Base-by-base conservation (phyloP, 371 early-diverging fungal genomes). In the Mucor indicus region DNA sequence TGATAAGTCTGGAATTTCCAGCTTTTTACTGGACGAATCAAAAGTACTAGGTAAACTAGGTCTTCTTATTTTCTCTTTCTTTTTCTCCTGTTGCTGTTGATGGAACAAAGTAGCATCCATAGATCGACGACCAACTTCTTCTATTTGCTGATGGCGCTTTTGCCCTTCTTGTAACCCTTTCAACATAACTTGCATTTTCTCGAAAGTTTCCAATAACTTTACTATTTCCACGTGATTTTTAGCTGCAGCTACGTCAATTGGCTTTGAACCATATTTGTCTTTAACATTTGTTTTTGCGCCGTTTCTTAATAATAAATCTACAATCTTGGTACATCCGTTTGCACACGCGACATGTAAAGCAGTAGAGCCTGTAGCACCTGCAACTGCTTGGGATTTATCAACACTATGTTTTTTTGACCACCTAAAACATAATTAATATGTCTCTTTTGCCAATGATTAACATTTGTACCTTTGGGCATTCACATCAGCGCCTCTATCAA, bases 321-420 rank as follows among this genome's bases (percentile, higher is more conserved):
- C 80, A 22, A 81, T 76, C 24, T 69, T 67, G 1, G 67, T 49
- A 51, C 80, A 82, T 12, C 83, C 81, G 48, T 85, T 85, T 10
- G 89, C 89, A 42, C 84, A 83, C 3, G 89, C 89, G 67, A 84
- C 84, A 54, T 89, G 89, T 19, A 89, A 53, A 12, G 89, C 83
- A 1, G 89, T 87, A 15, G 84, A 84, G 9, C 87, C 86, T 44
- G 73, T 81, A 13, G 62, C 62, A 12, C 62, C 62, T 16, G 62
- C 53, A 12, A 57, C 62, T 30, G 62, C 62, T 23, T 61, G 57
- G 0, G 62, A 61, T 39, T 61, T 61, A 38, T 61, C 62, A 20
- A 37, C 45, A 13, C 57, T 56, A 17, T 57, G 57, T 21, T 61
- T 61, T 27, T 52, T 56, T 9, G 62, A 57, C 62, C 62, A 61